Evolutionary conservation across 108 stramenopile species (phyloP).

Genomic region (Cylindrotheca fusiformis): DNA sequence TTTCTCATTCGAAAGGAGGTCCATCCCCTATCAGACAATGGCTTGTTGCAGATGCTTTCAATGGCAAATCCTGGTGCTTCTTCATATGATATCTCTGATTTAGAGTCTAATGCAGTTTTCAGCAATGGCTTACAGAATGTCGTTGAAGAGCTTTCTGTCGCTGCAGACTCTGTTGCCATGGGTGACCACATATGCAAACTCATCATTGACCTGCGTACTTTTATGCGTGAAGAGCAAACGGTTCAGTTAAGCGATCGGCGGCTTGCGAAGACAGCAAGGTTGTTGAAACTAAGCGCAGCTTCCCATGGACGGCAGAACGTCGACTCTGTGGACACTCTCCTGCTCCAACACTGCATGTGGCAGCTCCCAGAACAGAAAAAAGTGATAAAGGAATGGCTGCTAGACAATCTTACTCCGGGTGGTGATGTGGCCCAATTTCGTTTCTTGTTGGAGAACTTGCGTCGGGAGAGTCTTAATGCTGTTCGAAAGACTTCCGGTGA

Average conservation of each 20-base stretch:
- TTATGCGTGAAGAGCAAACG: constrained; percentile 48
- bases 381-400: constrained; percentile 56
- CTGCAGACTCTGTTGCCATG: constrained; percentile 35
- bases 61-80: constrained; percentile 31
- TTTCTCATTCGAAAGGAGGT: constrained; percentile 72
- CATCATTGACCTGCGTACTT: constrained; percentile 48
- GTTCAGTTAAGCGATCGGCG: constrained; percentile 66
- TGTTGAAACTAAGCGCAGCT: constrained; percentile 62
- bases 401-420: constrained; percentile 54
- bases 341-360: constrained; percentile 69
- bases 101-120: constrained; percentile 2
- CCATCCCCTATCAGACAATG: constrained; percentile 64
- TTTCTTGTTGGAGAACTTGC: constrained; percentile 56
- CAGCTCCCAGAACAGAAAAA: constrained; percentile 46
- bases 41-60: constrained; percentile 48
- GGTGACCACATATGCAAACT: constrained; percentile 37
- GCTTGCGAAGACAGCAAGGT: constrained; percentile 53
- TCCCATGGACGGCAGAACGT: constrained; percentile 53
- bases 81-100: constrained; percentile 1
- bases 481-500: constrained; percentile 62
- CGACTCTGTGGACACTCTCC: constrained; percentile 57
- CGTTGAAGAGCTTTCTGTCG: constrained; percentile 26
- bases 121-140: constrained; percentile 34
- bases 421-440: constrained; percentile 23
- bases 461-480: constrained; percentile 32